phyloP scores from a whole-genome alignment of 352 stramenopile species.

The Phytophthora citricola region DNA sequence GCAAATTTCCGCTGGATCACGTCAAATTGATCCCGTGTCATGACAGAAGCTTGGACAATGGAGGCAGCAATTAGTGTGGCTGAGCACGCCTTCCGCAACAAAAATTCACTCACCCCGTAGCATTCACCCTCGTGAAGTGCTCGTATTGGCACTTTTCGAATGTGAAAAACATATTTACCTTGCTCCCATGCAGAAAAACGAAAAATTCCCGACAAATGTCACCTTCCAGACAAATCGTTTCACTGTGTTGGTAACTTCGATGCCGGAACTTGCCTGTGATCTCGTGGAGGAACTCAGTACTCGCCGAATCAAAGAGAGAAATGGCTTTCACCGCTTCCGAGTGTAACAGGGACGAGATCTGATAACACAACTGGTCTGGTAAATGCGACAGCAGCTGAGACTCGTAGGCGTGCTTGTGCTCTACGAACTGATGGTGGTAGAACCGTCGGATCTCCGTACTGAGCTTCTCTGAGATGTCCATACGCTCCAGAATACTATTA shows the following conservation, averaged over 20 bases:
- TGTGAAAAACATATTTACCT: slow-evolving; percentile 67
- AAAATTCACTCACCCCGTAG: slow-evolving; percentile 77
- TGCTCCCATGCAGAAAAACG: slow-evolving; percentile 60
- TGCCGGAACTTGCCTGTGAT: slow-evolving; percentile 83
- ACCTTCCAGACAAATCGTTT: slow-evolving; percentile 76
- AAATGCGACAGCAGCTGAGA: slow-evolving; percentile 70
- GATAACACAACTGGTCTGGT: slow-evolving; percentile 77
- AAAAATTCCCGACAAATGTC: slow-evolving; percentile 77
- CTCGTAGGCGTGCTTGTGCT: slow-evolving; percentile 73
- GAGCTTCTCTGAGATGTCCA: slow-evolving; percentile 62
- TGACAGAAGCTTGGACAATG: slow-evolving; percentile 65
- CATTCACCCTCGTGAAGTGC: slow-evolving; percentile 69
- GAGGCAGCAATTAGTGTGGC: slow-evolving; percentile 62
- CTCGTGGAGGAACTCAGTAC: slow-evolving; percentile 72
- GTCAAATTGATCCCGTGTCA: slow-evolving; percentile 79
- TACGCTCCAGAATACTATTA: slow-evolving; percentile 73
- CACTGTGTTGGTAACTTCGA: slow-evolving; percentile 72
- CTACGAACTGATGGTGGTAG: slow-evolving; percentile 79
- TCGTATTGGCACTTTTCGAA: slow-evolving; percentile 52
- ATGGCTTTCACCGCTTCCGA: slow-evolving; percentile 63
- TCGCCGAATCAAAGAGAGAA: slow-evolving; percentile 63
- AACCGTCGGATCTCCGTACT: slow-evolving; percentile 79
- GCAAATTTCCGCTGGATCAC: slow-evolving; percentile 66
- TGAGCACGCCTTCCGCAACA: slow-evolving; percentile 53
- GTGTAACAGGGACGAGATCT: slow-evolving; percentile 78